Evolutionary conservation across 2,329 filamentous ascomycete species (phyloP), one percentile per base, ranked within the genome.

Genomic region (Alternaria postmessia): DNA sequence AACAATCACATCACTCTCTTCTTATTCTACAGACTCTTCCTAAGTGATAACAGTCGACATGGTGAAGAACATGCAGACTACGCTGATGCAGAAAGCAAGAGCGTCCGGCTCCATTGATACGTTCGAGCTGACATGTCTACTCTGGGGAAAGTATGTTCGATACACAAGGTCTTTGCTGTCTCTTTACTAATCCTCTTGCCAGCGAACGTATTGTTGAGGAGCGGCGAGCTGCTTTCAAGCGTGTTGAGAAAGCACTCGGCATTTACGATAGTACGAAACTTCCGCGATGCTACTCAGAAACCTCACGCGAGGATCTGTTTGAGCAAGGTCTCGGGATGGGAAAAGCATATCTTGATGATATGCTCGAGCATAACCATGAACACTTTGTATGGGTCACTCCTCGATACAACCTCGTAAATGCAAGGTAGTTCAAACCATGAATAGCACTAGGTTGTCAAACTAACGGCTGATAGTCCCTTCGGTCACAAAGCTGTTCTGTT

Each of bases 331-430:
- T 74, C 9, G 43, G 61, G 32, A 52, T 59, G 57, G 69, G 71
- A 11, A 72, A 68, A 20, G 66, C 58, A 5, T 66, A 65, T 12
- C 66, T 69, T 16, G 59, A 72, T n/a, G 70, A 75, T 54, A 67
- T 67, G 18, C 51, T 68, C 3, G 49, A 61, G 16, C 12, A 54
- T 24, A 24, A 26, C 12, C 71, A 75, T 42, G 62, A 67, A 18
- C 61, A 69, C n/a, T 75, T 75, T 18, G 60, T 59, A 3, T 56
- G 48, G 49, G 42, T 58, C 3, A 68, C 65, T 6, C 66, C 66
- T 12, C 63, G 61, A 11, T 62, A 63, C 39, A 51, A 49, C 6
- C 60, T 69, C 2, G 16, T 55, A 3, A 67, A 66, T 20, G 41
- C 62, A 7, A 65, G 63, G 64, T 63, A 36, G 26, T 43, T 53